Conservation (phyloP, 2,329 filamentous ascomycete species). For the Pleomassaria siparia region DNA sequence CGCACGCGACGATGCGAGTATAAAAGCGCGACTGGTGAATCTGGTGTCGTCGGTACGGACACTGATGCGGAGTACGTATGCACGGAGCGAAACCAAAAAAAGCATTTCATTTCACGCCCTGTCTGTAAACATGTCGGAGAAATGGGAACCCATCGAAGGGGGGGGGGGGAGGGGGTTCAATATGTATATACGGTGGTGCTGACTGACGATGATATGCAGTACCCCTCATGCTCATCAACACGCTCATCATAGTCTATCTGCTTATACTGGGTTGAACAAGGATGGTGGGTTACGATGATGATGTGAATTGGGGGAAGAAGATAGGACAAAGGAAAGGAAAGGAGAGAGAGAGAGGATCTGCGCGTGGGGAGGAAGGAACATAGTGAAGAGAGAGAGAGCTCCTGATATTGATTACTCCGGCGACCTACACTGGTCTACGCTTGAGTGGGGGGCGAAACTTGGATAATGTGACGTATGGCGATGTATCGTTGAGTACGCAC, state of each 20-base stretch:
- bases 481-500: too few relatives aligned
- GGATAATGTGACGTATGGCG: too few relatives aligned
- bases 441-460: too few relatives aligned
- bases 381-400: not conserved
- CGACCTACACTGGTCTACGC: too few relatives aligned
- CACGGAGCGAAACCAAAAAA: too few relatives aligned
- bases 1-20: conserved; percentile 68
- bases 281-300: not conserved
- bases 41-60: conserved; percentile 88
- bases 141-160: too few relatives aligned
- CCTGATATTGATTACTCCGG: too few relatives aligned
- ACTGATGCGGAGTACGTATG: conserved; percentile 81
- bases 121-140: too few relatives aligned
- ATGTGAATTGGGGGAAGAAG: not conserved
- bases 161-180: too few relatives aligned
- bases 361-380: not conserved
- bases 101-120: too few relatives aligned
- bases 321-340: not conserved
- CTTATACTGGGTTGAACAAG: conserved; percentile 37
- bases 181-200: too few relatives aligned
- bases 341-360: not conserved
- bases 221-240: conserved; percentile 45
- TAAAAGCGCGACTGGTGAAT: conserved; percentile 86
- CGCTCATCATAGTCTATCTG: conserved; percentile 42
- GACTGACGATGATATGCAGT: conserved; percentile 28